phyloP scores from a whole-genome alignment of 164 flowering plant genomes.

The Warburgia ugandensis region DNA sequence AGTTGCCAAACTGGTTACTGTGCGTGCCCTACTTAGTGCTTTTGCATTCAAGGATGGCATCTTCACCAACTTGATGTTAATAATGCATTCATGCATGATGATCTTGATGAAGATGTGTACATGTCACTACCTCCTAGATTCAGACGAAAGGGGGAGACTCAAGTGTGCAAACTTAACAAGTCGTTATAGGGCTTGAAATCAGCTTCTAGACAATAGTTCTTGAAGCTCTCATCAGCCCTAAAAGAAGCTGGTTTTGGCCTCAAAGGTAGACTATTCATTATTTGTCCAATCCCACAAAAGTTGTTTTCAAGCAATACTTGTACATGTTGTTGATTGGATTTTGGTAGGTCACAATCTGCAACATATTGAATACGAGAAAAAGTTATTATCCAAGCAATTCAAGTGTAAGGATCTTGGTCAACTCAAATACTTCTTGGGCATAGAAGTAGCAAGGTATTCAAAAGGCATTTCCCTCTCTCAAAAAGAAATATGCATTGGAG shows the following conservation, averaged over 20 bases:
- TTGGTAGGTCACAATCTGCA: not conserved
- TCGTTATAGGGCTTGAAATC: not conserved
- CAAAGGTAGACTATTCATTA: constrained; percentile 1
- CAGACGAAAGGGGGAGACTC: not conserved
- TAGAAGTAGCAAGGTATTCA: not conserved
- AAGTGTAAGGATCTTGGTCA: too few relatives aligned
- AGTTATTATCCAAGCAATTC: too few relatives aligned
- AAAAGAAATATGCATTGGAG: too few relatives aligned
- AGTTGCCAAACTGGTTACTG: not conserved
- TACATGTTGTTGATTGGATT: not conserved
- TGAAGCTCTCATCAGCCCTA: not conserved
- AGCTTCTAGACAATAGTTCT: not conserved
- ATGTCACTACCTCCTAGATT: not conserved
- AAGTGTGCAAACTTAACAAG: not conserved
- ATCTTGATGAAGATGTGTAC: not conserved
- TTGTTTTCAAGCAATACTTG: not conserved
- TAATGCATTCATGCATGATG: too few relatives aligned
- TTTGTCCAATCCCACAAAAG: not conserved
- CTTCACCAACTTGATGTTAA: not conserved
- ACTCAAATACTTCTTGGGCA: not conserved
- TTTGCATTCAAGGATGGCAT: not conserved
- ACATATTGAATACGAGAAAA: not conserved
- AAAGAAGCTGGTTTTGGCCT: not conserved
- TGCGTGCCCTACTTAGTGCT: not conserved
- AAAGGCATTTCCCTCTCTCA: not conserved